These are phyloP conservation scores for Achaetomium macrosporum DNA, from an alignment of 2,329 filamentous ascomycete species.

Conservation along the genomic window DNA sequence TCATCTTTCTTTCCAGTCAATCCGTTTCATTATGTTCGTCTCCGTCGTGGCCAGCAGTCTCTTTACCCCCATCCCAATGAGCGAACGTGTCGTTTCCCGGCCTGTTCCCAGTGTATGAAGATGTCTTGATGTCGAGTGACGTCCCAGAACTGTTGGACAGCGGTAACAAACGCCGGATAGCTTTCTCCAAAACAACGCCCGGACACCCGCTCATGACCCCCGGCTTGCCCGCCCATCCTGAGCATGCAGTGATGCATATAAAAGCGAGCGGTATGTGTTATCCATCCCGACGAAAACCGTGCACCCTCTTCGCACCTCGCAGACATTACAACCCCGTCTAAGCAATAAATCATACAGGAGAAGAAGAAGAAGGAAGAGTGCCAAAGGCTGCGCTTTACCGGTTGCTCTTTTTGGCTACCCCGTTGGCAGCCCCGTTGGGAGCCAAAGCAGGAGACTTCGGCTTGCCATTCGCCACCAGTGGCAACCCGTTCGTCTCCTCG, in stretches of 20 bases:
- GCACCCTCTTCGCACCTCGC: background rate
- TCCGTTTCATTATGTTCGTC: background rate
- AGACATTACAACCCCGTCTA: background rate
- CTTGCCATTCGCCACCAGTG: constrained; percentile 25
- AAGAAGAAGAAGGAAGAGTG: background rate
- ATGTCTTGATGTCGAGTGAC: background rate
- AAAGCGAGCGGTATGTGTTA: background rate
- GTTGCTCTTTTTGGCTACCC: constrained; percentile 8
- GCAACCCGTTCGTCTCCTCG: constrained; percentile 27
- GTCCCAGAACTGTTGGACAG: background rate
- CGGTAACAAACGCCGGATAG: background rate
- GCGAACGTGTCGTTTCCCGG: background rate
- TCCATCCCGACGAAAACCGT: background rate
- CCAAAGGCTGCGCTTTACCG: background rate
- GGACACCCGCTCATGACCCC: background rate
- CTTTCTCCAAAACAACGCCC: constrained; percentile 2
- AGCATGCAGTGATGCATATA: background rate
- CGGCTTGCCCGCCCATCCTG: background rate
- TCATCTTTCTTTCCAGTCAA: background rate
- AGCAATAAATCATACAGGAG: background rate
- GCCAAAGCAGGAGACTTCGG: background rate
- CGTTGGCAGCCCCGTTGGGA: constrained; percentile 3
- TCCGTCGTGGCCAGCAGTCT: background rate
- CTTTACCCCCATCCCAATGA: background rate
- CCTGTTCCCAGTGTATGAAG: background rate